Evolutionary conservation across 164 flowering plant species (phyloP).

Genomic region (Brasenia schreberi): DNA sequence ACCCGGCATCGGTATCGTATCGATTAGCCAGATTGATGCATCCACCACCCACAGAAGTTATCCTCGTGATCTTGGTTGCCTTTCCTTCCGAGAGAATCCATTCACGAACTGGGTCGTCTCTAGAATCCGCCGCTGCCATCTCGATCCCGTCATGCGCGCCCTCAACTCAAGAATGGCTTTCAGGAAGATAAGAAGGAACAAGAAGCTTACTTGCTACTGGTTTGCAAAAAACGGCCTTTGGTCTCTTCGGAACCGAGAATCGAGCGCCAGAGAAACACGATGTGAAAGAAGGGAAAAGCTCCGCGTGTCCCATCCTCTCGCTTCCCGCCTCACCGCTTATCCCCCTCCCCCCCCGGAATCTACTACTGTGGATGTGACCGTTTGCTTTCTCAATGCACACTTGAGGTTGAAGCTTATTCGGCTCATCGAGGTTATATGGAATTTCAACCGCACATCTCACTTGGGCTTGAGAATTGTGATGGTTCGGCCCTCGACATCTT

Average conservation of each 20-base stretch:
- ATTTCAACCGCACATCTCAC: too few species aligned
- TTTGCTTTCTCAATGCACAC: too few species aligned
- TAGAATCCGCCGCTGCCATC: constrained; percentile 45
- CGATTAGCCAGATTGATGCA: constrained; percentile 83
- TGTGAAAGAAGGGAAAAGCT: constrained; percentile 9
- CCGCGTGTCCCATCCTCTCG: constrained; percentile 24
- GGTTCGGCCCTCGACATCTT: too few species aligned
- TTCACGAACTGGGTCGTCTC: constrained; percentile 72
- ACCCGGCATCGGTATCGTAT: constrained; percentile 83
- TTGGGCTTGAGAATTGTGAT: too few species aligned
- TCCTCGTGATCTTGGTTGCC: constrained; percentile 63
- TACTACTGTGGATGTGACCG: neutral
- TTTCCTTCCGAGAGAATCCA: constrained; percentile 93
- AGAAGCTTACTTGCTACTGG: constrained; percentile 19
- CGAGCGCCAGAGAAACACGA: constrained; percentile 11
- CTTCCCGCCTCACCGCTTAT: neutral
- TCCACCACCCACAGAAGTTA: constrained; percentile 84
- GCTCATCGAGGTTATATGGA: too few species aligned
- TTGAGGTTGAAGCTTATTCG: too few species aligned
- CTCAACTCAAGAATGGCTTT: neutral
- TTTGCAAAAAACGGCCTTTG: constrained; percentile 1
- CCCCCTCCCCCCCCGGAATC: neutral
- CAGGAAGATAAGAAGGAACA: neutral
- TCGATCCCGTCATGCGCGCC: neutral
- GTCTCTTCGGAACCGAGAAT: constrained; percentile 8